A percentile compares a stretch with the other conserved stretches of the same genome.
These are phyloP conservation scores for Ustilago xerochloae DNA, from an alignment of 1,284 basidiomycete species.

Conservation along the genomic window DNA sequence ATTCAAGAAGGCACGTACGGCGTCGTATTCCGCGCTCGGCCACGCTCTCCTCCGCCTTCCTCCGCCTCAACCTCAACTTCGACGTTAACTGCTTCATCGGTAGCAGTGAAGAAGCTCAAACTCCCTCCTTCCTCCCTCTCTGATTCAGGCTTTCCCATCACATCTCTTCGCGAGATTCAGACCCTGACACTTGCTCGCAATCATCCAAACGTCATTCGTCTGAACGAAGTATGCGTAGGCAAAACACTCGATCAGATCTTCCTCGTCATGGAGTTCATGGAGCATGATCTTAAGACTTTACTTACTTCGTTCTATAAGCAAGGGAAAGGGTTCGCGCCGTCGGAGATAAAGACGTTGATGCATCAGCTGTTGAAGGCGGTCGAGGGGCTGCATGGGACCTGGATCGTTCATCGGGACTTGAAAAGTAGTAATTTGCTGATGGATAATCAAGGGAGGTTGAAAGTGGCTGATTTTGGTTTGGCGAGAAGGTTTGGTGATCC, in stretches of 20 bases:
- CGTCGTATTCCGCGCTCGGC: slow-evolving; percentile 89
- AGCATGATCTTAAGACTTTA: slow-evolving; percentile 97
- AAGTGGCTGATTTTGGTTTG: slow-evolving; percentile 97
- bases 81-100: slow-evolving; percentile 64
- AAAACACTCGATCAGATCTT: slow-evolving; percentile 99
- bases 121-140: slow-evolving; percentile 81
- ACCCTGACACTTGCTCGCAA: slow-evolving; percentile 78
- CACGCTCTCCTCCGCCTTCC: slow-evolving; percentile 2
- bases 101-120: slow-evolving; percentile 97
- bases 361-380: slow-evolving; percentile 92
- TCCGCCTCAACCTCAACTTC: not conserved
- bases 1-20: slow-evolving; percentile 99
- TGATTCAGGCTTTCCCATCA: slow-evolving; percentile 98
- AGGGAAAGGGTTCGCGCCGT: slow-evolving; percentile 93
- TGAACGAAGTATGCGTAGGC: slow-evolving; percentile 97
- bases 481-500: slow-evolving; percentile 96
- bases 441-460: slow-evolving; percentile 98
- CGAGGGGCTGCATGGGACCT: slow-evolving; percentile 89
- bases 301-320: slow-evolving; percentile 77
- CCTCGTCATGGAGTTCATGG: slow-evolving; percentile 99
- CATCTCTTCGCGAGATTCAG: slow-evolving; percentile 91
- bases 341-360: slow-evolving; percentile 97
- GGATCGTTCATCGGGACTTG: slow-evolving; percentile 97
- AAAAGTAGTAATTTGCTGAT: slow-evolving; percentile 98
- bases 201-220: slow-evolving; percentile 93